phyloP scores from a whole-genome alignment of 768 basidiomycete species.

The Rhodotorula sphaerocarpa region DNA sequence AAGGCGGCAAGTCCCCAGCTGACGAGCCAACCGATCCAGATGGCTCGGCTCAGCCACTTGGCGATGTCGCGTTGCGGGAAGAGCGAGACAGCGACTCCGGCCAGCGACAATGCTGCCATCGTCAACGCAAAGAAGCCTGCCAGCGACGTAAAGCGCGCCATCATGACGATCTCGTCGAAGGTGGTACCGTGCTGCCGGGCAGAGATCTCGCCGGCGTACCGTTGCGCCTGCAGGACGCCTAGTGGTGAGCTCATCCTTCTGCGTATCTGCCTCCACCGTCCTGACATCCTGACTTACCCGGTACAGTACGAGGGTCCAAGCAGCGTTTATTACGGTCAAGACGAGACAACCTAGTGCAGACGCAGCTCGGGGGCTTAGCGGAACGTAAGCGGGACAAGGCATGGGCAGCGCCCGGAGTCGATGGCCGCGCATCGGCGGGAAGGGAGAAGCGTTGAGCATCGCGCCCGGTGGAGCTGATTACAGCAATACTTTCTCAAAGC shows the following conservation, averaged over 20 bases:
- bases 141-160: not conserved
- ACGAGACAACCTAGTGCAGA: not conserved
- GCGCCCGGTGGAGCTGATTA: no score
- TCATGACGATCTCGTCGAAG: constrained; percentile 1
- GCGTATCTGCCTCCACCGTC: no score
- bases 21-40: constrained; percentile 21
- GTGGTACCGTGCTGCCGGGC: not conserved
- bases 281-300: not conserved
- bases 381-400: constrained; percentile 11
- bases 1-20: constrained; percentile 16
- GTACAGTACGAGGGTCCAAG: not conserved
- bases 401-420: not conserved
- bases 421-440: not conserved
- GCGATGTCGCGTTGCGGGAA: constrained; percentile 17
- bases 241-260: not conserved
- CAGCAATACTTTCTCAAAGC: no score
- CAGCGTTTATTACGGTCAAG: not conserved
- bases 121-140: constrained; percentile 10
- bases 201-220: not conserved
- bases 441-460: no score
- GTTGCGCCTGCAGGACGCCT: no score
- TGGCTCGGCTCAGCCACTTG: constrained; percentile 2
- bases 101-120: not conserved
- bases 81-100: not conserved
- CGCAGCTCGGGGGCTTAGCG: not conserved